These are phyloP conservation scores for Sporobolomyces pararoseus DNA, from an alignment of 768 basidiomycete genomes.

Conservation along the genomic window DNA sequence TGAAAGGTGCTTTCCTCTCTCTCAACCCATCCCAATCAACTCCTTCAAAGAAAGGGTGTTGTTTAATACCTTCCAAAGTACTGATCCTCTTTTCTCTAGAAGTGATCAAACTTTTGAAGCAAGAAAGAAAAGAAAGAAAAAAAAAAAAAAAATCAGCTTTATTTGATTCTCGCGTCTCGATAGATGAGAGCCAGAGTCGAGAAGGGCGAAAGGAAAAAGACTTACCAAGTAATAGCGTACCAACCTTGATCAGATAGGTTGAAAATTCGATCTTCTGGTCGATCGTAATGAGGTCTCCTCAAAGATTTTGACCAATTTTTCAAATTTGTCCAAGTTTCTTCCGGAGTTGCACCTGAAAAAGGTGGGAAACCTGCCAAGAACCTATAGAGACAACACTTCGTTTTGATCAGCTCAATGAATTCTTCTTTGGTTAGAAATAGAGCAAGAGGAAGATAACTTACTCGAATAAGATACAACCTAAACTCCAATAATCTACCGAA, in stretches of 20 bases:
- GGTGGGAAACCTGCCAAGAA: slow-evolving; percentile 96
- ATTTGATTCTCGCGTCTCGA: too few relatives aligned
- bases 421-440: neutral
- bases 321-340: slow-evolving; percentile 98
- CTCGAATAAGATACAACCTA: slow-evolving; percentile 97
- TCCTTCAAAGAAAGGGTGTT: slow-evolving; percentile 75
- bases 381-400: slow-evolving; percentile 8
- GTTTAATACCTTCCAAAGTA: slow-evolving; percentile 66
- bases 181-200: too few relatives aligned
- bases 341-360: slow-evolving; percentile 88
- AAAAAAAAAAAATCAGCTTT: too few relatives aligned
- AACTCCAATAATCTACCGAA: slow-evolving; percentile 96
- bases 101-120: slow-evolving; percentile 61
- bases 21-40: slow-evolving; percentile 78
- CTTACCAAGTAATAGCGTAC: slow-evolving; percentile 83
- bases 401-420: neutral
- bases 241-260: slow-evolving; percentile 89
- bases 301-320: slow-evolving; percentile 96
- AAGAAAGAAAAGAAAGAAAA: neutral
- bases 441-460: slow-evolving; percentile 46
- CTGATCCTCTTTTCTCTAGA: slow-evolving; percentile 75
- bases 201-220: slow-evolving; percentile 13
- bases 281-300: slow-evolving; percentile 88
- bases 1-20: slow-evolving; percentile 71
- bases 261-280: slow-evolving; percentile 92